Base-by-base conservation (phyloP, 2,329 filamentous ascomycete species). In the Scedosporium aurantiacum region DNA sequence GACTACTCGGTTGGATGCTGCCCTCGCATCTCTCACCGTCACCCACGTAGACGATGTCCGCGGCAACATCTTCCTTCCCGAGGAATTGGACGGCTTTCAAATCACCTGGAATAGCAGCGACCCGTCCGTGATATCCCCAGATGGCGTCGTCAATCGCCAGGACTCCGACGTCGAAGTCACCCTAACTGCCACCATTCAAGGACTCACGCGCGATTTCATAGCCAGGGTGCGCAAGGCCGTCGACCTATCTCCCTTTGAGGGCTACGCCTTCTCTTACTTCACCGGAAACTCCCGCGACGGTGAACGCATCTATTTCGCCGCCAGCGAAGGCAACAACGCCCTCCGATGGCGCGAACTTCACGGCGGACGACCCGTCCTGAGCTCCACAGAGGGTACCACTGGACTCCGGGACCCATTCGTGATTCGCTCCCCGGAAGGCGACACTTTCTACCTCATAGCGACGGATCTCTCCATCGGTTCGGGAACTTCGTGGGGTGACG, bases 391-490 rank as follows among this genome's bases (percentile, higher is more conserved):
- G 54, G 80, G 80, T 45, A 82, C 80, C 0, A 74, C 70, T 25
- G 80, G 80, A 2, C 66, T 82, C 4, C 73, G 80, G 14, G 80
- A 82, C 63, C 80, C 80, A 1, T 82, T 82, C 62, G 69, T 82
- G 54, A 79, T 82, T 23, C 75, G 79, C 12, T 79, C 78, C 0
- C 72, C 68, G 0, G 78, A 82, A 27, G 79, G 79, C 0, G 74
- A 75, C n/a, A 80, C 71, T 3, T 82, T 82, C 62, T 82, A 73
- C 58, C 66, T 82, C 14, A 72, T 82, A 18, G 79, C 79, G 0
- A 82, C 80, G 0, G 79, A 82, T 60, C 70, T 82, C 0, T 80
- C 79, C 0, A 82, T 82, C 58, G 80, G 79, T 1, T 79, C 77
- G 5, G 80, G 80, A 1, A 82, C 79, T 0, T 78, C 77, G 0